A percentile compares a stretch with the other conserved stretches of the same genome.
Conservation (phyloP, 768 basidiomycete species). For the Mycena chlorophos region DNA sequence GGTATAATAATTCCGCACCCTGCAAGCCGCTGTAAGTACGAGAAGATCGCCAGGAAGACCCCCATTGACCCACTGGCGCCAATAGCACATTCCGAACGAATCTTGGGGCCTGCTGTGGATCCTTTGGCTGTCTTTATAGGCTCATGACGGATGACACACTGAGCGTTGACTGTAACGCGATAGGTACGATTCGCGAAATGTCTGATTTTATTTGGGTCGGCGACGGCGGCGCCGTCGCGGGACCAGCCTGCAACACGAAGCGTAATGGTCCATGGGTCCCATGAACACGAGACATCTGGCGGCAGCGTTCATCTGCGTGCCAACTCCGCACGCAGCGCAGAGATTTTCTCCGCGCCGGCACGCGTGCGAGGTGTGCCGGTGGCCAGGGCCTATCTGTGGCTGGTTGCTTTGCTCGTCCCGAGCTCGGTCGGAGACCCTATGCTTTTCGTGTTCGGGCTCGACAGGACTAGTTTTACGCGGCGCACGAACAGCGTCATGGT, state of each 20-base stretch:
- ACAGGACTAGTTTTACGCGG: neutral
- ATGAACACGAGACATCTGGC: slow-evolving; percentile 19
- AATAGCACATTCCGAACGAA: slow-evolving; percentile 17
- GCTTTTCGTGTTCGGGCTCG: slow-evolving; percentile 12
- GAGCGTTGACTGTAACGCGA: slow-evolving; percentile 22
- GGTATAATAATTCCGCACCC: slow-evolving; percentile 21
- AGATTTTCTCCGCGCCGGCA: no score
- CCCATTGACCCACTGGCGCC: slow-evolving; percentile 18
- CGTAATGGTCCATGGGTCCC: slow-evolving; percentile 4
- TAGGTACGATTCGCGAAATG: slow-evolving; percentile 20
- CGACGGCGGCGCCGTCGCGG: no score
- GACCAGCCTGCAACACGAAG: slow-evolving; percentile 1
- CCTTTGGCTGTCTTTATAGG: slow-evolving; percentile 17
- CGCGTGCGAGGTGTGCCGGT: no score
- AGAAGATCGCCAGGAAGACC: neutral
- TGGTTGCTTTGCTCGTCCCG: slow-evolving; percentile 17
- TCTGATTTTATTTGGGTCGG: slow-evolving; percentile 15
- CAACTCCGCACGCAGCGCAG: no score
- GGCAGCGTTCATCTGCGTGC: slow-evolving; percentile 15
- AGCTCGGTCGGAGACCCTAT: slow-evolving; percentile 15
- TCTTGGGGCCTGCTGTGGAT: slow-evolving; percentile 2
- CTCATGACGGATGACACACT: slow-evolving; percentile 21
- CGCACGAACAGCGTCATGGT: neutral
- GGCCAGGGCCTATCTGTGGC: no score
- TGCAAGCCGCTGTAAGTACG: slow-evolving; percentile 6